Evolutionary conservation across 139 green algal species (phyloP), one percentile per base, ranked within the genome.

Genomic region (Auxenochlorella pyrenoidosa): DNA sequence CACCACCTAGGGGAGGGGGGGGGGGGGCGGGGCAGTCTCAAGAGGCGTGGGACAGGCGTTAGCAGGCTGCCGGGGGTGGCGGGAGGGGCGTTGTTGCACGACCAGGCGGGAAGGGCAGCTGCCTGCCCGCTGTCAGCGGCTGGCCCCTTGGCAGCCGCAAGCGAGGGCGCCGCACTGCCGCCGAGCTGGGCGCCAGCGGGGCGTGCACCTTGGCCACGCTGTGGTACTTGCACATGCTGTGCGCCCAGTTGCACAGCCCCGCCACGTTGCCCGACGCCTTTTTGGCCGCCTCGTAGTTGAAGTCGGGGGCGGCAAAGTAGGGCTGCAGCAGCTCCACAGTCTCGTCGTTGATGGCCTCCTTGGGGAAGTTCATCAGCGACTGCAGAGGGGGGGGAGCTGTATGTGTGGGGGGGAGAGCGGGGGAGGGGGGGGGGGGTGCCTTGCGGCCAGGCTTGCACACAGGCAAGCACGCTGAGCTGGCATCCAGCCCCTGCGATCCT

Each of bases 201-300:
- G n/a, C n/a, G n/a, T 65, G 18, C 78, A 88, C 90, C 90, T 95
- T 95, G 54, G 94, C 91, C 28, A 99, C 96, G 59, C 95, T 87
- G 89, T 99, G 97, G 91, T 99, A 99, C 68, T 94, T 98, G 93
- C 93, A 97, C 97, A 99, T 99, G 66, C 96, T 92, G 41, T 94
- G 91, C 18, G 96, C 93, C 97, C 97, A 99, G 91, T 97, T 98
- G 88, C 96, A 99, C 38, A 99, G 93, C 5, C 97, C 97, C 41
- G 95, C 96, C 73, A 98, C 95, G 86, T 96, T 97, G 73, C 94
- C 92, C 71, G 77, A 90, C 6, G 94, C 94, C 86, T 99, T 98
- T 87, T 97, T 95, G 36, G 97, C 97, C 30, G 89, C 83, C 8
- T 98, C 95, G 86, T 94, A 98, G 91, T 96, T 98, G 94, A 98